These are phyloP conservation scores for Aspergillus novoparasiticus DNA, from an alignment of 2,329 filamentous ascomycete genomes.

Conservation along the genomic window DNA sequence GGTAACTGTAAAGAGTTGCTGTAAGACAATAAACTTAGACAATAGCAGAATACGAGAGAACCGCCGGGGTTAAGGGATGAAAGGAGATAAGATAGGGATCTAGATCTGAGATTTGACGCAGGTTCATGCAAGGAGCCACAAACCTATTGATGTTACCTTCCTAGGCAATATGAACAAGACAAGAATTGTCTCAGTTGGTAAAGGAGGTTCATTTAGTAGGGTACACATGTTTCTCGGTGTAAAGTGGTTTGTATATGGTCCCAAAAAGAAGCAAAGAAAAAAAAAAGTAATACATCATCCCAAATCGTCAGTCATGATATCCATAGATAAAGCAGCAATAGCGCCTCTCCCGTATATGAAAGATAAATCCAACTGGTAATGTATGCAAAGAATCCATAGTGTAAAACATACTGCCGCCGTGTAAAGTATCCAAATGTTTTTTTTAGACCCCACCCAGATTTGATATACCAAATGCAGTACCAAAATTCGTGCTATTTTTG, in stretches of 20 bases:
- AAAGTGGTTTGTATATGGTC: background rate
- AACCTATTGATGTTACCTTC: background rate
- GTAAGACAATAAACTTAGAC: background rate
- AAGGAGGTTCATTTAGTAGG: slow-evolving; percentile 9
- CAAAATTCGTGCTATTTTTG: slow-evolving; percentile 50
- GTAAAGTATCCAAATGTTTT: background rate
- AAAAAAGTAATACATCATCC: slow-evolving; percentile 3
- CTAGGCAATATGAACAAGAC: background rate
- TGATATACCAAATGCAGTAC: slow-evolving; percentile 47
- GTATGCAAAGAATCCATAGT: background rate
- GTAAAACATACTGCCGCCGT: background rate
- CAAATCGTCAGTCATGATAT: slow-evolving; percentile 18
- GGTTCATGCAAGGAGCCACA: slow-evolving; percentile 14
- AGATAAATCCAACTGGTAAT: slow-evolving; percentile 1
- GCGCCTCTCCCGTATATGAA: slow-evolving; percentile 5
- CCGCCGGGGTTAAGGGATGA: background rate
- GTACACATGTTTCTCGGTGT: slow-evolving; percentile 13
- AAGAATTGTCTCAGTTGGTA: background rate
- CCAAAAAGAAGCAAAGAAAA: slow-evolving; percentile 4
- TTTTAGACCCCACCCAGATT: slow-evolving; percentile 7
- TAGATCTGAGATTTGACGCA: slow-evolving; percentile 4
- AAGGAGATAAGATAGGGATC: slow-evolving; percentile 10
- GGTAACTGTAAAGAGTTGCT: background rate
- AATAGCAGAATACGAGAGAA: background rate
- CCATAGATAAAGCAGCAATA: slow-evolving; percentile 9